Percentiles rank a stretch among this genome's conserved stretches.
Evolutionary conservation across 257 asterid genomes (phyloP).

Genomic region (Orobanche coerulescens): DNA sequence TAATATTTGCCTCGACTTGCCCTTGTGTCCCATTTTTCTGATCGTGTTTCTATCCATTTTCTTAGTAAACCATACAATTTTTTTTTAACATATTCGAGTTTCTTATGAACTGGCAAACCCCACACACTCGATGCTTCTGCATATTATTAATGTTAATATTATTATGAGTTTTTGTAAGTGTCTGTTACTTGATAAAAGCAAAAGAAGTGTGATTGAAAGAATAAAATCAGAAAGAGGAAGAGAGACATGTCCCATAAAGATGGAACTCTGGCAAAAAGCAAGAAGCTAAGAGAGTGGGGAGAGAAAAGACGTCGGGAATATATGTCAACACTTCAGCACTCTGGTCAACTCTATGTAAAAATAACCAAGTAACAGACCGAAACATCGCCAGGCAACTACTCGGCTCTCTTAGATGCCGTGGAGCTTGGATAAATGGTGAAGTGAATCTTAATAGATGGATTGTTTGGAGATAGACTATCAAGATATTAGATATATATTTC

Average conservation of each 20-base stretch:
- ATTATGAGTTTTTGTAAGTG: no score
- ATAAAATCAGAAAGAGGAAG: not conserved
- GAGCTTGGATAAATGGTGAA: not conserved
- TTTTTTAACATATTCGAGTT: no score
- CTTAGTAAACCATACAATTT: no score
- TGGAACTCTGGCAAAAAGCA: not conserved
- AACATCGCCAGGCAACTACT: not conserved
- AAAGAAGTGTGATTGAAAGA: not conserved
- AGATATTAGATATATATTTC: not conserved
- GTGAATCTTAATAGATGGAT: not conserved
- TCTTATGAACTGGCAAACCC: constrained; percentile 3
- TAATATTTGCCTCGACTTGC: no score
- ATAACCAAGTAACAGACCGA: not conserved
- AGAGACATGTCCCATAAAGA: not conserved
- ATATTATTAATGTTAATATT: not conserved
- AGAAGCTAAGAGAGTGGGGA: not conserved
- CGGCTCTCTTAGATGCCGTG: not conserved
- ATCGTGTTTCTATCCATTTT: no score
- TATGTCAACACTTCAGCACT: not conserved
- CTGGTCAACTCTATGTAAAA: not conserved
- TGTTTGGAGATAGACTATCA: not conserved
- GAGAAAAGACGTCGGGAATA: not conserved
- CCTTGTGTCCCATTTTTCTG: no score
- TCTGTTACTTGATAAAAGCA: not conserved
- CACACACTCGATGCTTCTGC: not conserved